A percentile compares a stretch with the other conserved stretches of the same genome.
These are phyloP conservation scores for Aspergillus tamarii DNA, from an alignment of 2,329 filamentous ascomycete genomes.

Conservation along the genomic window DNA sequence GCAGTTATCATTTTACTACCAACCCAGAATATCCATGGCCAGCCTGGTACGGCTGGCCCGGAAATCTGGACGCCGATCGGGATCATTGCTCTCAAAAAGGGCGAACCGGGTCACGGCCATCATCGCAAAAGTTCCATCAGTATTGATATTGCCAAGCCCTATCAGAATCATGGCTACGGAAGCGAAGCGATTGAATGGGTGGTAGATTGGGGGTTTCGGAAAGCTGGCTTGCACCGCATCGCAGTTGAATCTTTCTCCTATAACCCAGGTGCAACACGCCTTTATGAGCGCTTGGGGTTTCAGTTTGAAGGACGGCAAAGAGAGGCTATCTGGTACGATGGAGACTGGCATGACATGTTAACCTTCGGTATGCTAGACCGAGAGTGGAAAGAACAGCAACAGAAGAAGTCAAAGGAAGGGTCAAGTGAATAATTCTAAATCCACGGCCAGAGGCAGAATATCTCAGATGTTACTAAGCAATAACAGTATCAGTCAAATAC, in stretches of 20 bases:
- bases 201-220: slow-evolving; percentile 18
- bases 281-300: slow-evolving; percentile 21
- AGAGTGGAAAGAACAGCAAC: background rate
- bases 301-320: slow-evolving; percentile 19
- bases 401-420: background rate
- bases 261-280: slow-evolving; percentile 10
- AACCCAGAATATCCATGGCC: background rate
- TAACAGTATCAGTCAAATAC: background rate
- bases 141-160: slow-evolving; percentile 8
- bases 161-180: slow-evolving; percentile 13
- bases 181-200: slow-evolving; percentile 20
- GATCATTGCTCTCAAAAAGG: background rate
- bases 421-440: background rate
- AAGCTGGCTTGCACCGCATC: slow-evolving; percentile 15
- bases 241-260: slow-evolving; percentile 10
- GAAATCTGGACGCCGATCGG: background rate
- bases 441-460: background rate
- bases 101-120: background rate
- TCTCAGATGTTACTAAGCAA: background rate
- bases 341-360: slow-evolving; percentile 20
- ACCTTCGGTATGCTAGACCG: slow-evolving; percentile 9
- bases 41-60: background rate
- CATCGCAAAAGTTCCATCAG: slow-evolving; percentile 10
- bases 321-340: slow-evolving; percentile 14
- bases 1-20: background rate